Evolutionary conservation across 2,329 filamentous ascomycete genomes (phyloP).

Genomic region (Aotearoamyces nothofagi): DNA sequence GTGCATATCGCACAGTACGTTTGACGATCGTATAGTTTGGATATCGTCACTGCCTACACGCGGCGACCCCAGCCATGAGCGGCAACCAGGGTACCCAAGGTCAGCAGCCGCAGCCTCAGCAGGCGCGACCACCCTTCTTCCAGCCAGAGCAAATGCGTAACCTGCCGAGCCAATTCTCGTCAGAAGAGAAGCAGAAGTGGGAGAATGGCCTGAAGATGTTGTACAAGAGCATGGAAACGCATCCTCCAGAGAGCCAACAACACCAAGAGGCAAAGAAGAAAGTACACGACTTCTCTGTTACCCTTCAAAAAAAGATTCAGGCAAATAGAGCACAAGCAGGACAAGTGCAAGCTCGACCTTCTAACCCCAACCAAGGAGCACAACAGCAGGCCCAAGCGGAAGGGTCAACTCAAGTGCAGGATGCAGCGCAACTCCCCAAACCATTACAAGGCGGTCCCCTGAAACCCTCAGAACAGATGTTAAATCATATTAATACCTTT

Average conservation of each 20-base stretch:
- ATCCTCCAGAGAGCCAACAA: constrained; percentile 29
- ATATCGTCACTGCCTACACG: too few relatives aligned
- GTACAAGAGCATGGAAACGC: constrained; percentile 34
- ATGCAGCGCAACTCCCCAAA: constrained; percentile 1
- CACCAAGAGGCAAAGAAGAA: constrained; percentile 38
- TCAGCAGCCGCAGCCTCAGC: constrained; percentile 11
- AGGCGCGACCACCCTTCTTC: constrained; percentile 12
- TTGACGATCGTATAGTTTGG: too few relatives aligned
- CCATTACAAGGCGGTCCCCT: constrained; percentile 4
- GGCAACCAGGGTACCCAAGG: constrained; percentile 10
- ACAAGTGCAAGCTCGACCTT: constrained; percentile 7
- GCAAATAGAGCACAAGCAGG: constrained; percentile 8
- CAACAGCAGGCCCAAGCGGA: constrained; percentile 6
- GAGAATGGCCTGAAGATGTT: constrained; percentile 37
- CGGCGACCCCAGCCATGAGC: too few relatives aligned
- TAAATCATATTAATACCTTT: constrained; percentile 32
- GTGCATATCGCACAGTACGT: too few relatives aligned
- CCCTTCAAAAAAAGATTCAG: constrained; percentile 37
- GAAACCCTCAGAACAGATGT: constrained; percentile 18
- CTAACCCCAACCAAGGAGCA: constrained; percentile 8
- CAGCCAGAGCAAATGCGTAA: constrained; percentile 18
- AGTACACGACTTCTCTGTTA: constrained; percentile 43
- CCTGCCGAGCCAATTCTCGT: constrained; percentile 23
- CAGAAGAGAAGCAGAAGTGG: constrained; percentile 42
- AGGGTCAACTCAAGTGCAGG: constrained; percentile 3